Percentiles rank a stretch among this genome's conserved stretches.
phyloP scores from a whole-genome alignment of 805 yeast species.

The Lipomyces sp. region DNA sequence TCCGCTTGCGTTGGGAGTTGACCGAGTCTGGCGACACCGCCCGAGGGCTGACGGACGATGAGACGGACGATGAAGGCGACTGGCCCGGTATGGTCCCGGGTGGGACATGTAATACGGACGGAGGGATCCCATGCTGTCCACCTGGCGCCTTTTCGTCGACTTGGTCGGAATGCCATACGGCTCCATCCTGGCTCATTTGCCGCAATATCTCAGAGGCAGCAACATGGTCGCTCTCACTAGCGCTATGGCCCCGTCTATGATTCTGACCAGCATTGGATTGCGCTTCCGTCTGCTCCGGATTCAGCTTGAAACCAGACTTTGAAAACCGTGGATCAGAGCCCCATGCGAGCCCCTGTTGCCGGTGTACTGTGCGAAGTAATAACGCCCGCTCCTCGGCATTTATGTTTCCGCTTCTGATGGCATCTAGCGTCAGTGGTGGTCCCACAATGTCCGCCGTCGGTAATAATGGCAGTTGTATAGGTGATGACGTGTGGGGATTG shows the following conservation, averaged over 20 bases:
- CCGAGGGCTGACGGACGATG: neutral
- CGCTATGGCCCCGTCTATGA: neutral
- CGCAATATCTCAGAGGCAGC: slow-evolving; percentile 33
- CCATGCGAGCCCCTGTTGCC: slow-evolving; percentile 33
- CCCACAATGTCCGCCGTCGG: slow-evolving; percentile 11
- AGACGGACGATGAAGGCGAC: slow-evolving; percentile 4
- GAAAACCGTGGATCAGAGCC: slow-evolving; percentile 35
- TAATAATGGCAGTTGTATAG: slow-evolving; percentile 15
- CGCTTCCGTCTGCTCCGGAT: neutral
- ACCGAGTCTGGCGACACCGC: neutral
- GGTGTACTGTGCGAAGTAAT: slow-evolving; percentile 29
- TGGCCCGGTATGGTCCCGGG: neutral
- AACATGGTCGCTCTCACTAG: slow-evolving; percentile 7
- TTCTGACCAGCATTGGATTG: neutral
- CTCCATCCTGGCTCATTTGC: slow-evolving; percentile 31
- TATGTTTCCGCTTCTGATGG: slow-evolving; percentile 13
- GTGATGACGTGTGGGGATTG: neutral
- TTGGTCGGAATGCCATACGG: neutral
- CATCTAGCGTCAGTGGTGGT: slow-evolving; percentile 7
- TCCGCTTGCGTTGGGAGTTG: neutral
- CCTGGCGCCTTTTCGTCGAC: neutral
- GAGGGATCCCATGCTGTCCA: neutral
- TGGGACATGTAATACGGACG: neutral
- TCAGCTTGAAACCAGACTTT: slow-evolving; percentile 22
- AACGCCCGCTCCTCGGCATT: slow-evolving; percentile 31